Evolutionary conservation across 805 yeast genomes (phyloP), one percentile per base, ranked within the genome.

Genomic region (Barnettozyma salicaria): DNA sequence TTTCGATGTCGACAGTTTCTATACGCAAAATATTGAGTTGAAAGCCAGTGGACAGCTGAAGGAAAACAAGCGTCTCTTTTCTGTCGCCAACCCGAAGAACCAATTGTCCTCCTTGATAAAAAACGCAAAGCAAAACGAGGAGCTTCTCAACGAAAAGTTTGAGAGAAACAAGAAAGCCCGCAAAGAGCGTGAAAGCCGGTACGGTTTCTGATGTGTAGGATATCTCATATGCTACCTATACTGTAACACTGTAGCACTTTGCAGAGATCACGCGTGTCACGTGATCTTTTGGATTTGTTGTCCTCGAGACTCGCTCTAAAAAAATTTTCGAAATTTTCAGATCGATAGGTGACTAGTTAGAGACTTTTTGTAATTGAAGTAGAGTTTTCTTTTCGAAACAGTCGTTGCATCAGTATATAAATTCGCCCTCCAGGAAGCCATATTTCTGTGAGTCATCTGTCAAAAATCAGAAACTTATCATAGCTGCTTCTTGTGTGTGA

Each of bases 31-130:
- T 24, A 35, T 36, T 7, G 49, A 43, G n/a, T 21, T 53, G 30
- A 50, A 49, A 22, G 43, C 44, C 1, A 42, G 37, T 21, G 56
- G 56, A 1, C 32, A 43, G 16, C 33, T 55, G 10, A 39, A 43
- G 22, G 52, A 48, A 32, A 50, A 44, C 37, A 49, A 52, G 37
- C 30, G 42, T 10, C 37, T 55, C 4, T 50, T 49, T 18, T 29
- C 44, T 0, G 52, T 53, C 5, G 39, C 52, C 1, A 47, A 55
- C 30, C 32, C 31, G 8, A 50, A 42, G 35, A 55, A 55, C 32
- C 59, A 55, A 34, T 38, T 55, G 29, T 43, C 48, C 4, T 45
- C 59, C 2, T 37, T 55, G 23, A 44, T 55, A 30, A 53, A 52
- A 32, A 55, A 55, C 40, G 59, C 59, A 1, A 14, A 45, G 14